phyloP scores from a whole-genome alignment of 2,329 filamentous ascomycete genomes.

The Nemania sp. region DNA sequence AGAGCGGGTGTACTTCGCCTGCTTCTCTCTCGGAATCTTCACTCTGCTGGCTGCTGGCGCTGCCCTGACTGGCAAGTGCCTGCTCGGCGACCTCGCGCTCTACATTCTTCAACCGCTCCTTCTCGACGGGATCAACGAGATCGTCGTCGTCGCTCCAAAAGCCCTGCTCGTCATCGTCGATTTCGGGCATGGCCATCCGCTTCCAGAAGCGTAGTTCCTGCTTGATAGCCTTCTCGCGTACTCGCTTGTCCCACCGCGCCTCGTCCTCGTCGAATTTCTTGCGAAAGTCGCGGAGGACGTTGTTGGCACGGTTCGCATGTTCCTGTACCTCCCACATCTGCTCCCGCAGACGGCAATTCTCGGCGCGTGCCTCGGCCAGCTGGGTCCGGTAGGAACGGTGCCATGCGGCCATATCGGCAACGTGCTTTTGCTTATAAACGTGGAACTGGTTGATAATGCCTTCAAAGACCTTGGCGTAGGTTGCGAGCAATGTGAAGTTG shows the following conservation, averaged over 20 bases:
- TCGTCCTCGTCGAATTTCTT: conserved; percentile 60
- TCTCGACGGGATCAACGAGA: conserved; percentile 63
- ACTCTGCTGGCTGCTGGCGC: conserved; percentile 40
- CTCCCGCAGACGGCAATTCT: conserved; percentile 64
- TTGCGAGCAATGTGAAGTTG: conserved; percentile 60
- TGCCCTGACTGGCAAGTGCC: conserved; percentile 41
- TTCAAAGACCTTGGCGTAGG: conserved; percentile 61
- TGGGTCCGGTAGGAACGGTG: conserved; percentile 68
- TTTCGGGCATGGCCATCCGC: conserved; percentile 64
- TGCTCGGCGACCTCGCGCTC: conserved; percentile 50
- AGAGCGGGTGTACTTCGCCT: conserved; percentile 30
- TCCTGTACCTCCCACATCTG: conserved; percentile 70
- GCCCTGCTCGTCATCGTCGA: conserved; percentile 59
- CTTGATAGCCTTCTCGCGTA: conserved; percentile 55
- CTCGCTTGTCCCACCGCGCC: conserved; percentile 55
- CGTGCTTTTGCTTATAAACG: conserved; percentile 66
- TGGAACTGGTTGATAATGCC: conserved; percentile 66
- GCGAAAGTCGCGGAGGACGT: conserved; percentile 59
- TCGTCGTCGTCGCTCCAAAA: conserved; percentile 69
- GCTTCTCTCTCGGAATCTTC: conserved; percentile 41
- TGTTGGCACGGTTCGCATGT: conserved; percentile 61
- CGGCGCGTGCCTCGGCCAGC: conserved; percentile 65
- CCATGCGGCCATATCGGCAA: conserved; percentile 64
- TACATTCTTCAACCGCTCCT: conserved; percentile 56
- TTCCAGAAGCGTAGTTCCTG: conserved; percentile 70